These are phyloP conservation scores for Ogataea zsoltii DNA, from an alignment of 805 yeast genomes.

Conservation along the genomic window DNA sequence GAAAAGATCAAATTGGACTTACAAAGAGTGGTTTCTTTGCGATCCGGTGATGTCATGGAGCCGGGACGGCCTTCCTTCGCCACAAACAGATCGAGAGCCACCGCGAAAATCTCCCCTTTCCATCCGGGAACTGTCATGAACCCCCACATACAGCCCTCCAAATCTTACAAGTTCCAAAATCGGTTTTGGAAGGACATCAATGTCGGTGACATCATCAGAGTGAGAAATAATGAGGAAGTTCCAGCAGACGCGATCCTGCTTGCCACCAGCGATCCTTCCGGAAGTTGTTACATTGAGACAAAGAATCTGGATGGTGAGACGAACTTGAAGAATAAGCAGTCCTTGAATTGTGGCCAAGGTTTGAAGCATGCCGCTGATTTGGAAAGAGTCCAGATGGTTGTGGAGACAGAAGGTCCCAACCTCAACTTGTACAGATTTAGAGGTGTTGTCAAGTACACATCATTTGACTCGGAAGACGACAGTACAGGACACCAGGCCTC, in stretches of 20 bases:
- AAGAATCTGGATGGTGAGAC: slow-evolving; percentile 77
- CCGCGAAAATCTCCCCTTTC: slow-evolving; percentile 22
- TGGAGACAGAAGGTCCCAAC: slow-evolving; percentile 76
- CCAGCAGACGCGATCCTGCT: slow-evolving; percentile 73
- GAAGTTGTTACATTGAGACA: slow-evolving; percentile 68
- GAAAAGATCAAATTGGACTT: slow-evolving; percentile 8
- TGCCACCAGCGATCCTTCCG: slow-evolving; percentile 67
- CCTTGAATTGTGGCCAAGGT: slow-evolving; percentile 54
- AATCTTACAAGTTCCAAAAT: slow-evolving; percentile 33
- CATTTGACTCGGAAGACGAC: slow-evolving; percentile 35
- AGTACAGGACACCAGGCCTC: slow-evolving; percentile 33
- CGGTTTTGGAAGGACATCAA: slow-evolving; percentile 63
- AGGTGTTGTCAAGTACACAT: slow-evolving; percentile 60
- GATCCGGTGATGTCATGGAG: slow-evolving; percentile 6
- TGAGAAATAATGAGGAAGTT: slow-evolving; percentile 72
- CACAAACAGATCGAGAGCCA: slow-evolving; percentile 17
- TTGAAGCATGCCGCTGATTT: slow-evolving; percentile 60
- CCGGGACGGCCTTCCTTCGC: slow-evolving; percentile 16
- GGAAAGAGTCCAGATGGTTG: slow-evolving; percentile 54
- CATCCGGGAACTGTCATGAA: slow-evolving; percentile 35
- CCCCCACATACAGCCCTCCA: slow-evolving; percentile 32
- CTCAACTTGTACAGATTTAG: slow-evolving; percentile 62
- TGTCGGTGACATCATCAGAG: slow-evolving; percentile 73
- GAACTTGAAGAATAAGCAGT: slow-evolving; percentile 59
- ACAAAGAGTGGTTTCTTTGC: slow-evolving; percentile 14